These are phyloP conservation scores for Diaporthe citri DNA, from an alignment of 2,329 filamentous ascomycete species.

Conservation along the genomic window DNA sequence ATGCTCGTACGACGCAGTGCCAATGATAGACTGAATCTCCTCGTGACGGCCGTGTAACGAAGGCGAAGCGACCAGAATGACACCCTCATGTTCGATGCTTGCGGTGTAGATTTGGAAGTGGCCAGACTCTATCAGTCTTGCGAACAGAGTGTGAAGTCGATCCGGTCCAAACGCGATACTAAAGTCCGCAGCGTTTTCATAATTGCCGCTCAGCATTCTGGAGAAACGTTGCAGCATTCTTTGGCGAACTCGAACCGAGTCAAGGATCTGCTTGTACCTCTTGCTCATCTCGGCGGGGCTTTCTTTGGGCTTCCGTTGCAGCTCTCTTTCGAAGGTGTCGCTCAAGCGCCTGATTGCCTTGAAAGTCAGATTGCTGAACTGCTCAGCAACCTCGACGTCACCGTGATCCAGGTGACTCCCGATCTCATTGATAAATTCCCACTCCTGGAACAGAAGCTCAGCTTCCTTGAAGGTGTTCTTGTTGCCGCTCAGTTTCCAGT, in stretches of 20 bases:
- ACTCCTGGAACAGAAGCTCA: constrained; percentile 96
- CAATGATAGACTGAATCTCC: constrained; percentile 88
- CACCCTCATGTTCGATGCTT: constrained; percentile 77
- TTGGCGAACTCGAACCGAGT: constrained; percentile 95
- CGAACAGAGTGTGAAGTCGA: constrained; percentile 80
- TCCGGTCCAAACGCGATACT: constrained; percentile 81
- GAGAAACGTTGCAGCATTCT: constrained; percentile 97
- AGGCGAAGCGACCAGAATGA: constrained; percentile 88
- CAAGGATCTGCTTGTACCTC: constrained; percentile 93
- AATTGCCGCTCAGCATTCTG: constrained; percentile 88
- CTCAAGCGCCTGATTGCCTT: constrained; percentile 92
- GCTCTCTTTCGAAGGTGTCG: constrained; percentile 90
- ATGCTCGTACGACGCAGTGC: constrained; percentile 71
- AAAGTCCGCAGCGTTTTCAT: constrained; percentile 97
- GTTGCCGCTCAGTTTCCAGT: constrained; percentile 97
- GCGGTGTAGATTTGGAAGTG: constrained; percentile 88
- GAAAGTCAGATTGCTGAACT: constrained; percentile 93
- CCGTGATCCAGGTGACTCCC: constrained; percentile 92
- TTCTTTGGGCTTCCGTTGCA: constrained; percentile 87
- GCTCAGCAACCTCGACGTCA: constrained; percentile 96
- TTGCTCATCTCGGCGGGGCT: constrained; percentile 92
- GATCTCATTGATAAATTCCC: constrained; percentile 96
- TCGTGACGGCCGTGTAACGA: constrained; percentile 79
- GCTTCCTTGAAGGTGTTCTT: constrained; percentile 99
- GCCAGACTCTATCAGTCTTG: constrained; percentile 82